These are phyloP conservation scores for Xerocomellus amylosporus DNA, from an alignment of 768 basidiomycete species.

Conservation along the genomic window DNA sequence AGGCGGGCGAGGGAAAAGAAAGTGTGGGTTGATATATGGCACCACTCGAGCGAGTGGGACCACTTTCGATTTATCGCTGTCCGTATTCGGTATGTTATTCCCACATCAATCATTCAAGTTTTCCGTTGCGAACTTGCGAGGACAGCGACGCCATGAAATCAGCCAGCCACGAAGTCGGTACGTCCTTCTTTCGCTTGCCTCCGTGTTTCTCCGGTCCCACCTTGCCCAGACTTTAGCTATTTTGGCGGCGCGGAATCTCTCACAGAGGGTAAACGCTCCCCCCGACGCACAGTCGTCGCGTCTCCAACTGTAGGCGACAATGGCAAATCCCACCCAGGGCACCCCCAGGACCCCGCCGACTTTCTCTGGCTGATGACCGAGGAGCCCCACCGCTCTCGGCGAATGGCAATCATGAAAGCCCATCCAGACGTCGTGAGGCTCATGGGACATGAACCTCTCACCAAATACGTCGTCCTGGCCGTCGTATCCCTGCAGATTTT, in stretches of 20 bases:
- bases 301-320: slow-evolving; percentile 40
- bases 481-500: slow-evolving; percentile 79
- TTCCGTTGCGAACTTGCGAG: no score
- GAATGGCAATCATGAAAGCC: slow-evolving; percentile 88
- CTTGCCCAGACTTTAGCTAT: slow-evolving; percentile 63
- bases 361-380: slow-evolving; percentile 98
- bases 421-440: slow-evolving; percentile 95
- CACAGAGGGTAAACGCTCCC: slow-evolving; percentile 49
- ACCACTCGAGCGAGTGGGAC: slow-evolving; percentile 25
- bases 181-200: background rate
- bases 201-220: background rate
- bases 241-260: slow-evolving; percentile 84
- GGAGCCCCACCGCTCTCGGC: slow-evolving; percentile 88
- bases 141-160: slow-evolving; percentile 14
- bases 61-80: slow-evolving; percentile 19
- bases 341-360: slow-evolving; percentile 75
- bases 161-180: slow-evolving; percentile 17
- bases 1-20: background rate
- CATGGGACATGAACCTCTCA: slow-evolving; percentile 93
- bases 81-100: slow-evolving; percentile 24
- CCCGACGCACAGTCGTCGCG: slow-evolving; percentile 48
- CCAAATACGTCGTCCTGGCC: slow-evolving; percentile 82
- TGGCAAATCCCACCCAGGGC: slow-evolving; percentile 43
- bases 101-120: slow-evolving; percentile 15
- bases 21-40: slow-evolving; percentile 13